Evolutionary conservation across 148 eudicot genomes (phyloP), one percentile per base, ranked within the genome.

Genomic region (Gaultheria prostrata): DNA sequence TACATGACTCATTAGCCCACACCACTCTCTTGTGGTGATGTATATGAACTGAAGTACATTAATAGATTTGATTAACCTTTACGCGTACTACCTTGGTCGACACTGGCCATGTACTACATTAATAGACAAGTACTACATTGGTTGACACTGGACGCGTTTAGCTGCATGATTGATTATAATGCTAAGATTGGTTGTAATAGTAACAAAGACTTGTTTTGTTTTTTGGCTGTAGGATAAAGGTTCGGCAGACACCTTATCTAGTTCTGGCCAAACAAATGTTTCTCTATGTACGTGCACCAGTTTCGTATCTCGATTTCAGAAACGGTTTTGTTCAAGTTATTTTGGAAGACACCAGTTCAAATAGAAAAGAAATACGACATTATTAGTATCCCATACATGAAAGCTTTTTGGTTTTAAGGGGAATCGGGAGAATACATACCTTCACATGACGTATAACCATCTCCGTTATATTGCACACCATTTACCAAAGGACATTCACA

Each of bases 381-480:
- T 35, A 20, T 35, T 8, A 17, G 21, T 73, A 33, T 0, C 17
- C 3, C 26, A 76, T 5, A 24, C 2, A 45, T 76, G 51, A 20
- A 74, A 49, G n/a, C 21, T 13, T 56, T 28, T 43, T 51, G 50
- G 10, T 11, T 8, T 5, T 39, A 39, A 71, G 8, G 72, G 72
- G 39, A 67, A 67, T 30, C 14, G 7, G 51, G 24, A 43, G 72
- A 77, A 43, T 51, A 51, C 79, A 53, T 82, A 97, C 99, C 98
- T 92, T 91, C 53, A 88, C 99, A 97, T 26, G 94, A 87, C 33
- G 80, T 88, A 81, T 97, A 97, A 77, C 98, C 99, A 85, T 97
- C 98, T 85, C 99, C 99, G 35, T 84, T 74, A 84, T 91, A 95
- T 83, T 95, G 99, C 84, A 95, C 95, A 30, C 98, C 98, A 54